Evolutionary conservation across 768 basidiomycete species (phyloP).

Genomic region (Russula brevipes): DNA sequence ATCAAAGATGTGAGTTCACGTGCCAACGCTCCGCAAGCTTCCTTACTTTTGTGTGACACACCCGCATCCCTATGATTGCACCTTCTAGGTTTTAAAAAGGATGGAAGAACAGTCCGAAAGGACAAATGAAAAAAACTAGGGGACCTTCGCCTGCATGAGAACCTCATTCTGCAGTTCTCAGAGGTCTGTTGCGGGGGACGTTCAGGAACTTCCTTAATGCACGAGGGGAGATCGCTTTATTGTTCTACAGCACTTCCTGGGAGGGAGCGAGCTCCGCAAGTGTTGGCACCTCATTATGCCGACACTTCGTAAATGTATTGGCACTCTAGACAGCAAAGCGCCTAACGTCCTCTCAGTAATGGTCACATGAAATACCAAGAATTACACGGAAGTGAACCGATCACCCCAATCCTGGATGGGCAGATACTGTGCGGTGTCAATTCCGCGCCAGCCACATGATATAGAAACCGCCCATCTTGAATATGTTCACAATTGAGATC

Average conservation of each 20-base stretch:
- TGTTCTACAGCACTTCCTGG: slow-evolving; percentile 21
- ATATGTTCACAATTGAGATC: slow-evolving; percentile 4
- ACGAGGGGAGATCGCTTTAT: slow-evolving; percentile 19
- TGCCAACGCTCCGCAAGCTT: slow-evolving; percentile 4
- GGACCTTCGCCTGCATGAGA: slow-evolving; percentile 14
- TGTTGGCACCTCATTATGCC: slow-evolving; percentile 22
- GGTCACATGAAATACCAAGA: slow-evolving; percentile 18
- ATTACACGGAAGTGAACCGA: slow-evolving; percentile 7
- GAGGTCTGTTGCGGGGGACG: background rate
- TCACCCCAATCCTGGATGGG: slow-evolving; percentile 12
- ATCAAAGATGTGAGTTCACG: slow-evolving; percentile 63
- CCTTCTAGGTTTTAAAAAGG: slow-evolving; percentile 68
- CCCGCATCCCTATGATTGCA: slow-evolving; percentile 20
- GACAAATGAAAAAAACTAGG: slow-evolving; percentile 30
- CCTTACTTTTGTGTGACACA: slow-evolving; percentile 22
- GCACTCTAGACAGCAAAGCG: slow-evolving; percentile 17
- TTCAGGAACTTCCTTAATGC: slow-evolving; percentile 14
- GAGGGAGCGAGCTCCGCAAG: slow-evolving; percentile 9
- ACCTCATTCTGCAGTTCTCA: slow-evolving; percentile 3
- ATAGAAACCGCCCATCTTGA: slow-evolving; percentile 1
- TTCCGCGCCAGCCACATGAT: slow-evolving; percentile 4
- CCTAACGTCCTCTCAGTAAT: slow-evolving; percentile 14
- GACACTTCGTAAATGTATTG: slow-evolving; percentile 19
- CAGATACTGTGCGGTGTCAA: slow-evolving; percentile 18
- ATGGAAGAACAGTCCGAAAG: slow-evolving; percentile 55